A percentile compares a stretch with the other conserved stretches of the same genome.
Conservation (phyloP, 1,284 basidiomycete genomes). For the Austroboletus niveus region DNA sequence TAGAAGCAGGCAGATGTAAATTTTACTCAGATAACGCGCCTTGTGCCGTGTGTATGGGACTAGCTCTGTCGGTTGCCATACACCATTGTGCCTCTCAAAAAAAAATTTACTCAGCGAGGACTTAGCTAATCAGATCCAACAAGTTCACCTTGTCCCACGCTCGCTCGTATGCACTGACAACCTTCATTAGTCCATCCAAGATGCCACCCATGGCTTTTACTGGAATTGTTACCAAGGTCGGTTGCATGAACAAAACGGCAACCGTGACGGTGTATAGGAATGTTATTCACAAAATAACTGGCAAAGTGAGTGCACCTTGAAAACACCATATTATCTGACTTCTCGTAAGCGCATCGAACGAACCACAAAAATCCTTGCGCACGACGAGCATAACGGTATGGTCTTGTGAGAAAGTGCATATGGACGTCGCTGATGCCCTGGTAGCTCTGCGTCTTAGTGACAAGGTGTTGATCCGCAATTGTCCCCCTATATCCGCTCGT, state of each 20-base stretch:
- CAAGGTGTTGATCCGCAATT: conserved; percentile 72
- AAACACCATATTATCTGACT: conserved; percentile 2
- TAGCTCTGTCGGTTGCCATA: too few species aligned
- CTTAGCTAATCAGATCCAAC: too few species aligned
- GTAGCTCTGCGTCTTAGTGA: conserved; percentile 66
- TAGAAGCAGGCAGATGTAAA: too few species aligned
- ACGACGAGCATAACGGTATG: conserved; percentile 64
- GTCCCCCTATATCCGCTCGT: conserved; percentile 70
- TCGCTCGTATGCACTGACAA: not conserved
- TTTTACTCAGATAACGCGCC: too few species aligned
- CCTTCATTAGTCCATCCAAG: not conserved
- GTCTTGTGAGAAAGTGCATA: conserved; percentile 30
- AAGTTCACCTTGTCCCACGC: not conserved
- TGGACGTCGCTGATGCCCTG: conserved; percentile 13
- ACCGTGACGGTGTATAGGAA: conserved; percentile 76
- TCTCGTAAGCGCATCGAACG: conserved; percentile 58
- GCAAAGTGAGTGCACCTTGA: conserved; percentile 53
- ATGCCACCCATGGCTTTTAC: conserved; percentile 77
- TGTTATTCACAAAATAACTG: conserved; percentile 64
- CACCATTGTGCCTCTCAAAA: too few species aligned
- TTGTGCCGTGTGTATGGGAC: too few species aligned
- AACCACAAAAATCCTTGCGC: conserved; percentile 72
- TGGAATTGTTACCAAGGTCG: conserved; percentile 73
- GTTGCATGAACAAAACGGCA: conserved; percentile 78
- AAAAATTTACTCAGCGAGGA: too few species aligned